Conservation (phyloP, 1,284 basidiomycete species). For the Marasmius tenuissimus region DNA sequence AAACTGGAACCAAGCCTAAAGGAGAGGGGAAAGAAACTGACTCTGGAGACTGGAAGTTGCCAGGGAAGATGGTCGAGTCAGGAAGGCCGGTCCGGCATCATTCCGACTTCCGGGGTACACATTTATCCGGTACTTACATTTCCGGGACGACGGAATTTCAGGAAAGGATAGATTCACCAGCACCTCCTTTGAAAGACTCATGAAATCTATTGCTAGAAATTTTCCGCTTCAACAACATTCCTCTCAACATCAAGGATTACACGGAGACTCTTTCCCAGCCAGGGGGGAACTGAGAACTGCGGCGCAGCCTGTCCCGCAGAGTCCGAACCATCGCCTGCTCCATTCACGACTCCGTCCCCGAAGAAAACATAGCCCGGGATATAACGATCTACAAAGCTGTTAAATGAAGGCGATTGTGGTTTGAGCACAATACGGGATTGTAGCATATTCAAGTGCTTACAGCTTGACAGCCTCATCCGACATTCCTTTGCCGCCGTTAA, state of each 20-base stretch:
- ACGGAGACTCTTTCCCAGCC: constrained; percentile 41
- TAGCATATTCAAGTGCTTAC: constrained; percentile 39
- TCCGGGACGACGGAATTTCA: no score
- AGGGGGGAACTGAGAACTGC: constrained; percentile 26
- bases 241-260: constrained; percentile 45
- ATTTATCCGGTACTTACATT: no score
- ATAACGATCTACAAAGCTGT: constrained; percentile 76
- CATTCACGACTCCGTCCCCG: constrained; percentile 41
- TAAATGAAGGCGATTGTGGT: background rate
- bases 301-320: constrained; percentile 3
- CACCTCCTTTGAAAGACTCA: background rate
- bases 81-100: no score
- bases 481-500: constrained; percentile 86
- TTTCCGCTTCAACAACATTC: constrained; percentile 30
- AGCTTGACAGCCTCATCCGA: constrained; percentile 72
- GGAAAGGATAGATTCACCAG: background rate
- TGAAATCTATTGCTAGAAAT: constrained; percentile 16
- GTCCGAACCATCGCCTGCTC: constrained; percentile 12
- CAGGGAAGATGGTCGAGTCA: background rate
- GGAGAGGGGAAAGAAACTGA: background rate
- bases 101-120: no score
- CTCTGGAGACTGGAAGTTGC: background rate
- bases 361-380: constrained; percentile 87
- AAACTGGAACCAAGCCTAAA: background rate
- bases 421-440: background rate